Conservation (phyloP, 345 rosid genomes). For the Raphanus sativus region DNA sequence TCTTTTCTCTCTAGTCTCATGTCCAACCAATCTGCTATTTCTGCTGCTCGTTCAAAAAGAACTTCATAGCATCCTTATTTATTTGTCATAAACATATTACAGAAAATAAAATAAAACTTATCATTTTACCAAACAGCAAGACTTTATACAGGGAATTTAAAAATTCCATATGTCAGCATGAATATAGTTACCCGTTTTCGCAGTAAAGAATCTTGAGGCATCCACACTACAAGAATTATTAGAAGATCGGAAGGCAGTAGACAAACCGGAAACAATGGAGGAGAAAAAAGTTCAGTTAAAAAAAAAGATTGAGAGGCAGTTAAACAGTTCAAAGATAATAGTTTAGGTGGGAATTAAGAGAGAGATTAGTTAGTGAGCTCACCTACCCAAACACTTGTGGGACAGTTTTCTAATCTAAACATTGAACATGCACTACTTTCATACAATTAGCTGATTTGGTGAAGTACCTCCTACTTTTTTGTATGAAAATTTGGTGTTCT, state of each 20-base stretch:
- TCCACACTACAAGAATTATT: background rate
- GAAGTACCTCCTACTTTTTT: background rate
- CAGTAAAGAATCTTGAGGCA: no score
- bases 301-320: background rate
- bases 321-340: background rate
- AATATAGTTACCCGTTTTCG: no score
- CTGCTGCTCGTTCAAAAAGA: background rate
- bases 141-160: background rate
- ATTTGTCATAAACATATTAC: background rate
- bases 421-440: background rate
- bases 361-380: conserved; percentile 6
- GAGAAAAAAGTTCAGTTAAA: no score
- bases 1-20: background rate
- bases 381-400: conserved; percentile 8
- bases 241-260: background rate
- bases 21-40: background rate
- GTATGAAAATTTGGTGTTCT: background rate
- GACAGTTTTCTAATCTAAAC: background rate
- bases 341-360: background rate
- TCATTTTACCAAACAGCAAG: background rate
- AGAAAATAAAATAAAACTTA: background rate
- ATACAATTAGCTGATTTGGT: background rate
- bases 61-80: background rate
- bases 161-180: background rate
- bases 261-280: no score